These are phyloP conservation scores for Sedum album DNA, from an alignment of 164 flowering plant species.

Conservation along the genomic window DNA sequence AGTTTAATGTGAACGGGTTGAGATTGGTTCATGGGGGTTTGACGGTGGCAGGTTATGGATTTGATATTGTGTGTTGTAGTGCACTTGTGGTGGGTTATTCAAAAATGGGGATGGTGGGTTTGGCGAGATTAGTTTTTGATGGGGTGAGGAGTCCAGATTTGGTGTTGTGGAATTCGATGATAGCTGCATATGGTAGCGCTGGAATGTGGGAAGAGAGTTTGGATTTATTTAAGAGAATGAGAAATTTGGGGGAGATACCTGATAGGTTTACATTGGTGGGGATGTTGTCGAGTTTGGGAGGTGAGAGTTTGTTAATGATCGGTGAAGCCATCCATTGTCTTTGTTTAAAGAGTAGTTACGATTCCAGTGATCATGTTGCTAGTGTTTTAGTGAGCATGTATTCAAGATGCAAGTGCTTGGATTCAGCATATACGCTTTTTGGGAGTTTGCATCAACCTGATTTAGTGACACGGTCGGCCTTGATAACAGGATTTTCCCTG, in stretches of 20 bases:
- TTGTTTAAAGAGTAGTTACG: constrained; percentile 47
- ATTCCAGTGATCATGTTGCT: constrained; percentile 38
- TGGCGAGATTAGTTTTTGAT: constrained; percentile 45
- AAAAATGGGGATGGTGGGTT: constrained; percentile 39
- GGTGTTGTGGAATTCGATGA: constrained; percentile 64
- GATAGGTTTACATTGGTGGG: constrained; percentile 71
- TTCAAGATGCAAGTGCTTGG: constrained; percentile 44
- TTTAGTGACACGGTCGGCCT: constrained; percentile 66
- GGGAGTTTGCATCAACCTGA: constrained; percentile 37
- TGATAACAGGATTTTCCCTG: constrained; percentile 58
- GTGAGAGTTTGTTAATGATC: constrained; percentile 22
- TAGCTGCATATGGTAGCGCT: constrained; percentile 40
- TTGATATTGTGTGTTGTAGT: constrained; percentile 43
- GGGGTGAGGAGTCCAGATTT: constrained; percentile 45
- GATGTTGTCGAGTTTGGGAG: constrained; percentile 31
- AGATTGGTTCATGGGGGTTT: constrained; percentile 45
- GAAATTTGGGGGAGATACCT: constrained; percentile 28
- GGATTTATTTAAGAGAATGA: constrained; percentile 38
- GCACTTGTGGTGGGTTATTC: constrained; percentile 65
- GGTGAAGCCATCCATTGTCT: constrained; percentile 55
- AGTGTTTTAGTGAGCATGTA: constrained; percentile 74
- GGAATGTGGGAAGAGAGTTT: constrained; percentile 44
- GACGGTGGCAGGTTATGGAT: constrained; percentile 38
- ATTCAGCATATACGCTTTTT: constrained; percentile 46
- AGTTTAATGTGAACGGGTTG: constrained; percentile 19